Percentiles rank a stretch among this genome's conserved stretches.
phyloP scores from a whole-genome alignment of 2,329 filamentous ascomycete species.

The Juglanconis oblonga region DNA sequence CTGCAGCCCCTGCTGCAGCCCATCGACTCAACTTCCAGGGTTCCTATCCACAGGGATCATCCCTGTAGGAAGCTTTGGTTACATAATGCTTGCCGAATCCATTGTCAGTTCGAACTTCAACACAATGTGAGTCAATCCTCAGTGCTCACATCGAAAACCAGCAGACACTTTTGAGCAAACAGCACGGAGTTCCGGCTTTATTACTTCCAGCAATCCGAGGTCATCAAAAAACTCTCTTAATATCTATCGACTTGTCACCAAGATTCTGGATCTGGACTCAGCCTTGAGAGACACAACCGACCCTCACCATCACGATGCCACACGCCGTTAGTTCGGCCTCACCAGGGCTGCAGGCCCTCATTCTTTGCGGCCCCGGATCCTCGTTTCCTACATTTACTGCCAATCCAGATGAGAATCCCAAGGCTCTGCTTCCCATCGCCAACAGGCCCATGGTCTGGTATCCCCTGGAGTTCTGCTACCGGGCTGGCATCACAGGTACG shows the following conservation, averaged over 20 bases:
- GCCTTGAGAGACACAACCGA: not conserved
- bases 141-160: too few relatives aligned
- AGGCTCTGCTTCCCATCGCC: slow-evolving; percentile 77
- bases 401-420: slow-evolving; percentile 75
- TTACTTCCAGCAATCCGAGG: not conserved
- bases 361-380: slow-evolving; percentile 78
- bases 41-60: too few relatives aligned
- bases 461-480: slow-evolving; percentile 79
- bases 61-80: too few relatives aligned
- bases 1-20: too few relatives aligned
- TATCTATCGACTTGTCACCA: too few relatives aligned
- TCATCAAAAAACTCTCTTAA: not conserved
- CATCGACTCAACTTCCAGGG: too few relatives aligned
- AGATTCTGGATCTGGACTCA: not conserved
- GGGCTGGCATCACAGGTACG: slow-evolving; percentile 73
- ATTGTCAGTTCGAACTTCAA: too few relatives aligned
- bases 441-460: slow-evolving; percentile 91
- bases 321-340: slow-evolving; percentile 72
- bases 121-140: too few relatives aligned
- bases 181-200: too few relatives aligned
- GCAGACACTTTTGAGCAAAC: too few relatives aligned
- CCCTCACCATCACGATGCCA: slow-evolving; percentile 53
- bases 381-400: slow-evolving; percentile 81
- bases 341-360: slow-evolving; percentile 77
- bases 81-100: too few relatives aligned